Evolutionary conservation across 106 monocot species (phyloP).

Genomic region (Dioscorea zingiberensis): DNA sequence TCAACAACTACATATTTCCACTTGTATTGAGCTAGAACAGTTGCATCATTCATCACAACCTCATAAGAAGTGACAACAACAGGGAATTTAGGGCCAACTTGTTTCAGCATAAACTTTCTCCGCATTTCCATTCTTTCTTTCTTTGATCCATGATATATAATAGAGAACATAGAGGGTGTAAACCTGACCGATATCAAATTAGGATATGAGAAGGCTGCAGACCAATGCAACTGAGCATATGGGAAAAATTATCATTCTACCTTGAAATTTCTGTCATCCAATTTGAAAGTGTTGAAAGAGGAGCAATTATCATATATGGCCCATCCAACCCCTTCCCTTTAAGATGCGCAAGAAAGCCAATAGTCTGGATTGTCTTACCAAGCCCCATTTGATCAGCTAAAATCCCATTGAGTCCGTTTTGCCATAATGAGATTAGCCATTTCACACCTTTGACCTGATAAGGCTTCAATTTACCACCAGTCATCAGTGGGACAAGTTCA

Average conservation of each 20-base stretch:
- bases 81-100: constrained; percentile 71
- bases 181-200: constrained; percentile 41
- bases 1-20: constrained; percentile 99
- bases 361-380: constrained; percentile 95
- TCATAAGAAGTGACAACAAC: constrained; percentile 84
- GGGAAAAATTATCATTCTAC: constrained; percentile 11
- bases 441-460: constrained; percentile 97
- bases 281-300: constrained; percentile 95
- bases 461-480: constrained; percentile 83
- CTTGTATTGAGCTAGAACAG: constrained; percentile 38
- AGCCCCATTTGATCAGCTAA: constrained; percentile 99
- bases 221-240: too few relatives aligned
- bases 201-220: too few relatives aligned
- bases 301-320: constrained; percentile 88
- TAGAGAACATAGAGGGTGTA: constrained; percentile 56
- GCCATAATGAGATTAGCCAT: constrained; percentile 95
- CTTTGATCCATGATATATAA: constrained; percentile 86
- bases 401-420: constrained; percentile 98
- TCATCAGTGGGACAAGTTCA: constrained; percentile 83
- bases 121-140: constrained; percentile 54
- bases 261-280: constrained; percentile 86
- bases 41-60: constrained; percentile 70
- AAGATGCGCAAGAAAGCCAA: constrained; percentile 94
- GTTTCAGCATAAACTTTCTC: constrained; percentile 64
- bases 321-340: constrained; percentile 90